Base-by-base conservation (phyloP, 805 yeast genomes). In the Millerozyma acaciae region DNA sequence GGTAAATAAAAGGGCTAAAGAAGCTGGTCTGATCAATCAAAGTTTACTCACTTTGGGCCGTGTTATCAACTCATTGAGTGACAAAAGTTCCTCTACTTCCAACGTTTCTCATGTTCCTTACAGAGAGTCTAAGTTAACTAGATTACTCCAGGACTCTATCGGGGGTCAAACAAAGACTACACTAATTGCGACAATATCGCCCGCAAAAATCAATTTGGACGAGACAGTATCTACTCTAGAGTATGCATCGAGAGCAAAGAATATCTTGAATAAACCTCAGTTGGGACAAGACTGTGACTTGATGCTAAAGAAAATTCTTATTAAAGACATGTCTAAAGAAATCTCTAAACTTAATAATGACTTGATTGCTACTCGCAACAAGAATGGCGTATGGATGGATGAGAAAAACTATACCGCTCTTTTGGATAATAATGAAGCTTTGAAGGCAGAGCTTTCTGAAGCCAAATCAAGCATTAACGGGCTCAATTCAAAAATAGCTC, bases 11-110 rank as follows among this genome's bases (percentile, higher is more conserved):
- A 70, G 96, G 27, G 96, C 96, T 0, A 79, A 87, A 44, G 98
- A 90, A 52, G 96, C 97, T 0, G 97, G 96, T 0, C 77, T 86
- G 13, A 89, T 89, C 32, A 90, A 90, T 57, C 95, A 87, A 56
- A 82, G 94, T 55, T 65, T 90, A 33, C 62, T 90, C 22, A 81
- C 96, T 0, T 67, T 90, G 26, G 97, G 97, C 1, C 68, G 95
- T 40, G 97, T 90, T 1, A 89, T 90, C 14, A 88, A 83, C 53
- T 69, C 58, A 7, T 49, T 66, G 31, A 55, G 62, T 27, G 70
- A 61, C 13, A 48, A 38, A 10, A 37, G 43, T 14, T 12, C 36
- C 10, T 34, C 25, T 10, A 26, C 36, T 22, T 34, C 41, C 13
- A 59, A 72, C 2, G 21, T 21, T 12, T 28, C 32, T 8, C 95